phyloP scores from a whole-genome alignment of 768 basidiomycete species.

The Russula virescens region DNA sequence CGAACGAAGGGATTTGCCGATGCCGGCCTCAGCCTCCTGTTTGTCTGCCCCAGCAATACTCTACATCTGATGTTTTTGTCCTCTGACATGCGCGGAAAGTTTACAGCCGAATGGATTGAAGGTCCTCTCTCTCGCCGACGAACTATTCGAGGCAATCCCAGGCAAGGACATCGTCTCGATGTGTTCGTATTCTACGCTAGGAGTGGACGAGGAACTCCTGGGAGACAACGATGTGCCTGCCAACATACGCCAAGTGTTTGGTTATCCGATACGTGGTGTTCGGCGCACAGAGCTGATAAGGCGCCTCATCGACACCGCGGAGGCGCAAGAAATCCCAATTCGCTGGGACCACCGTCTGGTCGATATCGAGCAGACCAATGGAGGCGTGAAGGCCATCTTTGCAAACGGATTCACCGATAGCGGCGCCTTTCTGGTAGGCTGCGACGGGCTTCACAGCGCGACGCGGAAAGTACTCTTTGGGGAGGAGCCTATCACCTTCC shows the following conservation, averaged over 20 bases:
- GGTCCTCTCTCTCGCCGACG: constrained; percentile 18
- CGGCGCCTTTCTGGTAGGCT: constrained; percentile 39
- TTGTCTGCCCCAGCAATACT: not conserved
- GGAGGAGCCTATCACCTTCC: constrained; percentile 33
- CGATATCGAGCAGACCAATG: constrained; percentile 30
- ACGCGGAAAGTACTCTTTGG: constrained; percentile 37
- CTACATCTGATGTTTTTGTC: too few relatives aligned
- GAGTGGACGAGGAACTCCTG: constrained; percentile 29
- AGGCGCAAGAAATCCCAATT: constrained; percentile 32
- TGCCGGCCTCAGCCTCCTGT: constrained; percentile 23
- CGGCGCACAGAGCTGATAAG: constrained; percentile 31
- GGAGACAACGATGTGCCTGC: constrained; percentile 27
- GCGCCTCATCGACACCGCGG: constrained; percentile 31
- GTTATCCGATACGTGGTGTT: constrained; percentile 32
- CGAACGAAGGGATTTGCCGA: constrained; percentile 11
- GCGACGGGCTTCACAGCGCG: constrained; percentile 41
- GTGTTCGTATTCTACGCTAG: constrained; percentile 22
- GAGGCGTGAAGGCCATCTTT: constrained; percentile 33
- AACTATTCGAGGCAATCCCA: constrained; percentile 10
- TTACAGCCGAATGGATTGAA: constrained; percentile 23
- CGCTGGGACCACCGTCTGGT: constrained; percentile 34
- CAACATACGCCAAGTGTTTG: constrained; percentile 24
- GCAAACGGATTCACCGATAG: constrained; percentile 33
- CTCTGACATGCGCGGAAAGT: constrained; percentile 12
- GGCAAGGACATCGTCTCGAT: constrained; percentile 15